These are phyloP conservation scores for Oldenlandia corymbosa DNA, from an alignment of 257 asterid species.

Conservation along the genomic window DNA sequence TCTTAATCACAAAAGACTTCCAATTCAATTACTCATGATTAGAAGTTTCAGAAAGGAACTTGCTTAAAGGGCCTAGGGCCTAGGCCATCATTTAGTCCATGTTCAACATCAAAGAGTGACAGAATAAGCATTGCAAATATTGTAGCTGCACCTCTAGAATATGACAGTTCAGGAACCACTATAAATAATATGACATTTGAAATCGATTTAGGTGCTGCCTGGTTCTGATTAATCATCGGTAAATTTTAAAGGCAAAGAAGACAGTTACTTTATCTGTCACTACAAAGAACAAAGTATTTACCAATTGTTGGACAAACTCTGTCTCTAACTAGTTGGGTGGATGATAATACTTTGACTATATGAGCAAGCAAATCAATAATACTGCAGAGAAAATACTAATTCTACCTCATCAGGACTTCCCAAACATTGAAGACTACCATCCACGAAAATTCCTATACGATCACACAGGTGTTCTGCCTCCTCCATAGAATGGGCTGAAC, in stretches of 20 bases:
- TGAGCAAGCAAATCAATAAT: not conserved
- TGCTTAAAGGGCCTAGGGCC: too few relatives aligned
- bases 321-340: not conserved
- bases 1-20: too few relatives aligned
- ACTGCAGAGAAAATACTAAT: not conserved
- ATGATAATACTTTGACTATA: not conserved
- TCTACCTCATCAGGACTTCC: constrained; percentile 90
- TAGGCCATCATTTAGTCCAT: too few relatives aligned
- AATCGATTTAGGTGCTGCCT: not conserved
- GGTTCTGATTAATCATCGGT: too few relatives aligned
- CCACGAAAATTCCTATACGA: constrained; percentile 85
- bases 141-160: not conserved
- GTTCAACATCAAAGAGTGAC: too few relatives aligned
- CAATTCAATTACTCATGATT: too few relatives aligned
- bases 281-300: too few relatives aligned
- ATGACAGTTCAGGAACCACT: too few relatives aligned
- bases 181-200: not conserved
- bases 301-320: too few relatives aligned
- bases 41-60: too few relatives aligned
- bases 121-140: not conserved
- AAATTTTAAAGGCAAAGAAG: too few relatives aligned
- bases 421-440: constrained; percentile 84
- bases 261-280: too few relatives aligned
- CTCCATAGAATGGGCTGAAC: constrained; percentile 98
- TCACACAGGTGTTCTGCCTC: constrained; percentile 95